Evolutionary conservation across 192 early-diverging fungal genomes (phyloP).

Genomic region (Mycoemilia scoparia): DNA sequence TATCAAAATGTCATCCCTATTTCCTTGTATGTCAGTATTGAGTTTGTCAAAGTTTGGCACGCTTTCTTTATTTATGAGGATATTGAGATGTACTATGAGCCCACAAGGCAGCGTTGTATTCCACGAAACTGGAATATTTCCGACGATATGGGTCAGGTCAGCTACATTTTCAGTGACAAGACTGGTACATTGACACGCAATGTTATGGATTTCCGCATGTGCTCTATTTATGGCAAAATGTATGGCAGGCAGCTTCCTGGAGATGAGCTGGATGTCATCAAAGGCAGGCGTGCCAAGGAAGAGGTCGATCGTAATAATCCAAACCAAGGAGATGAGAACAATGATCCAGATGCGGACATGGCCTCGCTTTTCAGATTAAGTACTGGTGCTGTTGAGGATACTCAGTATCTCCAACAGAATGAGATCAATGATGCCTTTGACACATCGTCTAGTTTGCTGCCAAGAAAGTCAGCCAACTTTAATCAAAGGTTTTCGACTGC

Average conservation of each 20-base stretch:
- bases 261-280: constrained; percentile 44
- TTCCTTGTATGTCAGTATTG: constrained; percentile 83
- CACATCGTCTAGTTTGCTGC: too few relatives aligned
- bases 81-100: constrained; percentile 60
- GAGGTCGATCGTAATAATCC: constrained; percentile 32
- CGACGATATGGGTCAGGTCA: constrained; percentile 90
- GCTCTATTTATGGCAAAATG: constrained; percentile 63
- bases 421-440: too few relatives aligned
- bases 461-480: too few relatives aligned
- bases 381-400: too few relatives aligned
- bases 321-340: constrained; percentile 19
- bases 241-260: constrained; percentile 65
- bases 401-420: too few relatives aligned
- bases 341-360: too few relatives aligned
- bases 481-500: too few relatives aligned
- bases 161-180: constrained; percentile 94
- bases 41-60: constrained; percentile 69
- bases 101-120: constrained; percentile 15
- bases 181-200: constrained; percentile 93
- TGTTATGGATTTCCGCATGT: constrained; percentile 90
- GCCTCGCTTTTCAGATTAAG: too few relatives aligned
- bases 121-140: constrained; percentile 70
- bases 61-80: constrained; percentile 86
- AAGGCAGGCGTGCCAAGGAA: constrained; percentile 28
- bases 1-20: constrained; percentile 96